Evolutionary conservation across 768 basidiomycete species (phyloP).

Genomic region (Phanerochaete carnosa): DNA sequence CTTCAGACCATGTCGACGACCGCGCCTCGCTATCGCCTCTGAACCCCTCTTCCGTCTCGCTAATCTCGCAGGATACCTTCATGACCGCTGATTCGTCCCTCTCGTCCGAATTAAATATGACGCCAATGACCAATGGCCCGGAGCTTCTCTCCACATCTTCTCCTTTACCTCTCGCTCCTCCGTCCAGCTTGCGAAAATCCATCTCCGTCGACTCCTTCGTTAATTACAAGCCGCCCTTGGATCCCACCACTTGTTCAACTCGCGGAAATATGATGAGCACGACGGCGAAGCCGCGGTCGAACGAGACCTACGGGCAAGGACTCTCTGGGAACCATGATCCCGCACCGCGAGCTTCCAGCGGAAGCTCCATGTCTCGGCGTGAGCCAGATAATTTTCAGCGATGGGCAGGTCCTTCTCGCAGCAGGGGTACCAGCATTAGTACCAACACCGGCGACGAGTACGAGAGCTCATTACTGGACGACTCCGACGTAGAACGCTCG

Average conservation of each 20-base stretch:
- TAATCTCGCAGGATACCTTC: slow-evolving; percentile 23
- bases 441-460: slow-evolving; percentile 41
- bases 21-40: slow-evolving; percentile 43
- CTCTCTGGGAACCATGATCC: neutral
- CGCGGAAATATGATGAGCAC: slow-evolving; percentile 12
- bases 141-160: slow-evolving; percentile 22
- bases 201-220: slow-evolving; percentile 77
- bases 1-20: slow-evolving; percentile 33
- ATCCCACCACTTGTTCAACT: slow-evolving; percentile 5
- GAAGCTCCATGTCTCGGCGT: slow-evolving; percentile 18
- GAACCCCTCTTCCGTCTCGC: slow-evolving; percentile 31
- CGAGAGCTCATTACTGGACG: slow-evolving; percentile 30
- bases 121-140: slow-evolving; percentile 21
- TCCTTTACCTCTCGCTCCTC: slow-evolving; percentile 28
- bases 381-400: slow-evolving; percentile 24
- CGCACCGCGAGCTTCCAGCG: slow-evolving; percentile 13
- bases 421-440: slow-evolving; percentile 55
- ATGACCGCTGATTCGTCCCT: slow-evolving; percentile 24
- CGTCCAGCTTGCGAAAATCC: slow-evolving; percentile 61
- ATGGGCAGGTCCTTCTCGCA: slow-evolving; percentile 35
- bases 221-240: slow-evolving; percentile 21
- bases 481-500: slow-evolving; percentile 25
- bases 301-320: neutral
- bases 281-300: neutral
- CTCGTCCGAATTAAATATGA: slow-evolving; percentile 17